Base-by-base conservation (phyloP, 768 basidiomycete species). In the Lactarius hatsudake region DNA sequence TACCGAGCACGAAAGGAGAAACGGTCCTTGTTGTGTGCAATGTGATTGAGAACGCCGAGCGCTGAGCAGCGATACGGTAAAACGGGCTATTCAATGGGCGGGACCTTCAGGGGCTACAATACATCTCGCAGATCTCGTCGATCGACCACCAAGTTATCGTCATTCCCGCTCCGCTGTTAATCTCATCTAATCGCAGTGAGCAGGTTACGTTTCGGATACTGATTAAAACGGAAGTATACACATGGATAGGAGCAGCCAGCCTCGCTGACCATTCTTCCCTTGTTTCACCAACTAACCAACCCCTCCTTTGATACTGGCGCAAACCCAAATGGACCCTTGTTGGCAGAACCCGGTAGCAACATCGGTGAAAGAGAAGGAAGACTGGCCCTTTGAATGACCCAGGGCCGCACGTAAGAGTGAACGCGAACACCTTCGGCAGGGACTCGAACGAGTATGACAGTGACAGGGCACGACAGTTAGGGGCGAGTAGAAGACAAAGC, bases 351-450 rank as follows among this genome's bases (percentile, higher is more conserved):
- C 51, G 26, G 51, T 26, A 26, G 51, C 51, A 13, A 53, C 51
- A 26, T 53, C 26, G 51, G 61, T 61, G 65, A 67, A 62, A 58
- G 20, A 51, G 43, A 40, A 57, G 59, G 61, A 51, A 67, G 61
- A 30, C 59, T 38, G 66, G 34, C 51, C 17, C 28, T 32, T 59
- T 10, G 26, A 53, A 18, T 57, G 61, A 48, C 36, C 55, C 45
- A n/a, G n/a, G n/a, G n/a, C n/a, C n/a, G n/a, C n/a, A 62, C 61
- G 65, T 57, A 66, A 66, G 56, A 51, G 45, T 34, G 36, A 57
- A 48, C 28, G 54, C 45, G 34, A 66, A 40, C 30, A 55, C 54
- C 26, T 20, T 42, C 45, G 55, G 34, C 28, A 57, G 32, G 34
- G 43, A 45, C 38, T 40, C 38, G 38, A 40, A 40, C 13, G n/a